phyloP scores from a whole-genome alignment of 2,329 filamentous ascomycete species.

The Cyphellophora europaea region DNA sequence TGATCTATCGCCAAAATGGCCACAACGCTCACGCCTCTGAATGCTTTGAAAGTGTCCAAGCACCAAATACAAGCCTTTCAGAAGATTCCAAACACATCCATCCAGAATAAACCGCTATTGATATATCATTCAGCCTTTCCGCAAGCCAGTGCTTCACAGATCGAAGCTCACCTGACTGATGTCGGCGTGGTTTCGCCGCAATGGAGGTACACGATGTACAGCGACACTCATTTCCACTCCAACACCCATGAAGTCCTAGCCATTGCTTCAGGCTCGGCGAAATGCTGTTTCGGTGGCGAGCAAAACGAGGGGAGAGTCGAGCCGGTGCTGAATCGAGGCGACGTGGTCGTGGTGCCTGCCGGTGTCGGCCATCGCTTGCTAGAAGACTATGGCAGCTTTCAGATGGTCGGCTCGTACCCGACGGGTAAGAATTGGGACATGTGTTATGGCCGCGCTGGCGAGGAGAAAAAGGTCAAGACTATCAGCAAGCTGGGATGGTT shows the following conservation, averaged over 20 bases:
- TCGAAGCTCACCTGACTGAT: slow-evolving; percentile 47
- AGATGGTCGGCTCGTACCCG: slow-evolving; percentile 62
- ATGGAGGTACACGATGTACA: slow-evolving; percentile 63
- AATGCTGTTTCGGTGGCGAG: slow-evolving; percentile 58
- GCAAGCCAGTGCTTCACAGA: slow-evolving; percentile 34
- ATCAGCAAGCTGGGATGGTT: slow-evolving; percentile 50
- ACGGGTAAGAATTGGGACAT: slow-evolving; percentile 53
- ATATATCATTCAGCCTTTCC: slow-evolving; percentile 56
- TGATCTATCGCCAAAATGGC: too few relatives aligned
- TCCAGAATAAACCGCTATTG: slow-evolving; percentile 53
- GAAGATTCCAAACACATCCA: slow-evolving; percentile 54
- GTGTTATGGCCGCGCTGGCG: slow-evolving; percentile 55
- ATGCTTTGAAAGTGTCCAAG: slow-evolving; percentile 45
- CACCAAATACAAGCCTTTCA: slow-evolving; percentile 50
- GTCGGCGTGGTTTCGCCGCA: slow-evolving; percentile 51
- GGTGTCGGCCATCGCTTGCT: slow-evolving; percentile 56
- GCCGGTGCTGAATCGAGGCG: slow-evolving; percentile 45
- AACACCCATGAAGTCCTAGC: slow-evolving; percentile 59
- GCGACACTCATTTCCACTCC: slow-evolving; percentile 56
- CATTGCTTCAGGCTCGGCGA: slow-evolving; percentile 48
- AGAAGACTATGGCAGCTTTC: slow-evolving; percentile 43
- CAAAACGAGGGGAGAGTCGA: slow-evolving; percentile 50
- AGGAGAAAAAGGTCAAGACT: slow-evolving; percentile 41
- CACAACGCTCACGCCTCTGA: slow-evolving; percentile 38
- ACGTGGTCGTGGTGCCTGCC: slow-evolving; percentile 57